Conservation (phyloP, 352 stramenopile genomes). For the Phytophthora tubulina region DNA sequence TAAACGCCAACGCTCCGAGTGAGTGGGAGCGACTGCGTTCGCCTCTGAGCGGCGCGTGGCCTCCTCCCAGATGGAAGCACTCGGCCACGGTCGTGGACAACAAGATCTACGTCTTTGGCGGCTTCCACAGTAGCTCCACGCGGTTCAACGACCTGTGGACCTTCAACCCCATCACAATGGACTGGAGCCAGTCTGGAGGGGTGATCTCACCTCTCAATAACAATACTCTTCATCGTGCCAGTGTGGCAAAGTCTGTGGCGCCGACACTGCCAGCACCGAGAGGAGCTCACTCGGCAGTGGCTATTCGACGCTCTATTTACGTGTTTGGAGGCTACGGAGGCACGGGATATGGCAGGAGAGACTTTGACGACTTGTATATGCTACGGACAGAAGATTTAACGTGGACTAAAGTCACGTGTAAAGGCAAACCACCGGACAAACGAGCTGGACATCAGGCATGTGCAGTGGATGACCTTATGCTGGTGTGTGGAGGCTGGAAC, state of each 20-base stretch:
- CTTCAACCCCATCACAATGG: conserved; percentile 94
- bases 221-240: conserved; percentile 62
- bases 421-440: conserved; percentile 90
- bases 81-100: conserved; percentile 89
- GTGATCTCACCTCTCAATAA: background rate
- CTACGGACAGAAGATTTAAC: conserved; percentile 91
- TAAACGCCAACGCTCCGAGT: conserved; percentile 69
- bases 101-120: conserved; percentile 95
- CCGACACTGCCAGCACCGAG: conserved; percentile 76
- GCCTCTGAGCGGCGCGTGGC: conserved; percentile 35
- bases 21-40: conserved; percentile 81
- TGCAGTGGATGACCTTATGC: conserved; percentile 91
- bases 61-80: conserved; percentile 90
- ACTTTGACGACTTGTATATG: conserved; percentile 95
- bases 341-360: conserved; percentile 88
- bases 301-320: conserved; percentile 88
- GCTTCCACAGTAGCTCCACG: conserved; percentile 89
- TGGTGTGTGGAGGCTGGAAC: conserved; percentile 97
- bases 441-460: conserved; percentile 94
- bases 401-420: conserved; percentile 85
- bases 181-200: conserved; percentile 82
- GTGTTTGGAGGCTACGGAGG: conserved; percentile 97
- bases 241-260: conserved; percentile 37
- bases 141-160: conserved; percentile 98
- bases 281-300: conserved; percentile 90